Percentiles rank a stretch among this genome's conserved stretches.
Conservation (phyloP, 208 protist genomes). For the Leptomonas pyrrhocoris region DNA sequence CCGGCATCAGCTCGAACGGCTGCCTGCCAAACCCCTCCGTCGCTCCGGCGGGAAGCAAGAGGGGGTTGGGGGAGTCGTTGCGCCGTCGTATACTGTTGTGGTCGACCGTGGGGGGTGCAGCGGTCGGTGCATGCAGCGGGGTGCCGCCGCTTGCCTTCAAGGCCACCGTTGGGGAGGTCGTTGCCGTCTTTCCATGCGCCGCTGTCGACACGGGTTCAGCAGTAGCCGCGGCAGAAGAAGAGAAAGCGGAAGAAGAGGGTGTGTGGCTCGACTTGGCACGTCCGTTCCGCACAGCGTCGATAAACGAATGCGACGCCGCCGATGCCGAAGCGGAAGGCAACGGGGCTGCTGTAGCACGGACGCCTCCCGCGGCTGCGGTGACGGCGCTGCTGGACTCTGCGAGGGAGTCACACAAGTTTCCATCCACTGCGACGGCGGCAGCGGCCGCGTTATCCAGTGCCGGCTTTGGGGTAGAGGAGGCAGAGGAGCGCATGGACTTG, state of each 20-base stretch:
- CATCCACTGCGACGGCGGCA: not conserved
- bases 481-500: not conserved
- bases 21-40: not conserved
- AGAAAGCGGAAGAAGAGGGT: not conserved
- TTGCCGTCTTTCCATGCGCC: slow-evolving; percentile 1
- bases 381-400: not conserved
- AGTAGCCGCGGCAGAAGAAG: not conserved
- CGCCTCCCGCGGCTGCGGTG: not conserved
- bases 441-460: not conserved
- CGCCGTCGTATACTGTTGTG: not conserved
- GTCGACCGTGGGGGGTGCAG: not conserved
- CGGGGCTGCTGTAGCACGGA: not conserved
- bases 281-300: slow-evolving; percentile 26
- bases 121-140: not conserved
- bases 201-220: not conserved
- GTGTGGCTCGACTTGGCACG: slow-evolving; percentile 8
- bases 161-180: not conserved
- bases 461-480: not conserved
- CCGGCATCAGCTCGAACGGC: slow-evolving; percentile 50
- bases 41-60: not conserved
- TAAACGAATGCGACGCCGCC: slow-evolving; percentile 14
- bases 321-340: not conserved
- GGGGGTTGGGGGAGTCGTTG: not conserved
- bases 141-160: not conserved
- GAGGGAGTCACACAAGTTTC: not conserved